These are phyloP conservation scores for Hyaloscypha hepaticicola DNA, from an alignment of 495 filamentous ascomycete genomes.

Conservation along the genomic window DNA sequence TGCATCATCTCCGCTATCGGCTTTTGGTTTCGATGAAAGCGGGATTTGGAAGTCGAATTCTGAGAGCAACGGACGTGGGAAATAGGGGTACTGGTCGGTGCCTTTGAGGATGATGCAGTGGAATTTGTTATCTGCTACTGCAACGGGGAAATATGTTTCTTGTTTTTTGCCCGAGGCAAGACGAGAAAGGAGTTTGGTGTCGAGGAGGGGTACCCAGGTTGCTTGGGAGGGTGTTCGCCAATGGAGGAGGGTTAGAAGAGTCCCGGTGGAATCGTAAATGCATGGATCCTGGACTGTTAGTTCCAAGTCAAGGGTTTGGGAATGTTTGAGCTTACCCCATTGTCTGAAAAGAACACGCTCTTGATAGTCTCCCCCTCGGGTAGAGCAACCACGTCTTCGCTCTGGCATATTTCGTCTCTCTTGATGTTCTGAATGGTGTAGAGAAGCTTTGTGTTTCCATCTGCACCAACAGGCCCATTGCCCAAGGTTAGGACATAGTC, in stretches of 20 bases:
- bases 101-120: conserved; percentile 99
- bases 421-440: conserved; percentile 95
- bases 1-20: conserved; percentile 30
- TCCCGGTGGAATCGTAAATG: conserved; percentile 88
- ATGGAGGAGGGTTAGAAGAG: conserved; percentile 81
- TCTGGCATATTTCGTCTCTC: conserved; percentile 87
- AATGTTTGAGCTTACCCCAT: conserved; percentile 57
- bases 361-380: conserved; percentile 66
- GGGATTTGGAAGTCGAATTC: conserved; percentile 94
- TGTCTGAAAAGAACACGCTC: conserved; percentile 88
- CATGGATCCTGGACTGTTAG: conserved; percentile 66
- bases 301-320: background rate
- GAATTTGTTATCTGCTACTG: conserved; percentile 87
- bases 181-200: conserved; percentile 80
- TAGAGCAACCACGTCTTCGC: conserved; percentile 85
- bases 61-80: conserved; percentile 84
- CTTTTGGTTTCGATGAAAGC: conserved; percentile 50
- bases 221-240: conserved; percentile 86
- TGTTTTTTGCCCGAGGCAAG: conserved; percentile 79
- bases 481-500: conserved; percentile 94
- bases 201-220: conserved; percentile 86
- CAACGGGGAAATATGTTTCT: conserved; percentile 93
- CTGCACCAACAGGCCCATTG: conserved; percentile 79
- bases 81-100: conserved; percentile 89
- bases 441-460: conserved; percentile 70